Percentiles rank a stretch among this genome's conserved stretches.
phyloP scores from a whole-genome alignment of 164 flowering plant genomes.

The Vitis rupestris region DNA sequence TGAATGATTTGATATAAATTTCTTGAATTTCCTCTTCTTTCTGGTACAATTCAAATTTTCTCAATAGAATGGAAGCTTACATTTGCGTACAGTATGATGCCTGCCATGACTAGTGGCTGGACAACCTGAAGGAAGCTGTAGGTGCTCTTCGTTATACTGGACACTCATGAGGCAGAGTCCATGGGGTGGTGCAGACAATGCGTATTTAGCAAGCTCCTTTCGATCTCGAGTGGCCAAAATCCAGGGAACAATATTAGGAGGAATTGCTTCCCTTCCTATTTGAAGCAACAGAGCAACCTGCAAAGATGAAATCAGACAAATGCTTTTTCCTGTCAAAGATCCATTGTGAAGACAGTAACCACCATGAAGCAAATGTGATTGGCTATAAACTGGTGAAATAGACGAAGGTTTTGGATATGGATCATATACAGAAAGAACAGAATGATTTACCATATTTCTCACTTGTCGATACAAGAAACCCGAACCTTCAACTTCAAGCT shows the following conservation, averaged over 20 bases:
- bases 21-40: no score
- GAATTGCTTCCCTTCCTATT: conserved; percentile 83
- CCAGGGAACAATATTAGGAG: conserved; percentile 71
- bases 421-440: not conserved
- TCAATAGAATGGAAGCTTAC: conserved; percentile 67
- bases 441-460: conserved; percentile 74
- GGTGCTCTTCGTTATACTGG: conserved; percentile 58
- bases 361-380: no score
- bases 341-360: no score
- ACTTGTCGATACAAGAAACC: conserved; percentile 93
- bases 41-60: no score
- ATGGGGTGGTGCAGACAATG: conserved; percentile 70
- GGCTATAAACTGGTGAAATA: no score
- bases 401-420: not conserved
- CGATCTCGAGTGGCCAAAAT: conserved; percentile 71
- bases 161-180: conserved; percentile 68
- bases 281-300: conserved; percentile 84
- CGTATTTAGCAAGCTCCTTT: conserved; percentile 71
- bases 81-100: conserved; percentile 49
- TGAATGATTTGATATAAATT: not conserved
- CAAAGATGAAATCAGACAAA: conserved; percentile 5
- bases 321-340: no score
- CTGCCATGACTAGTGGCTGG: conserved; percentile 69
- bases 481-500: conserved; percentile 91
- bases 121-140: conserved; percentile 51